Conservation (phyloP, 257 asterid species). For the Buddleja alternifolia region DNA sequence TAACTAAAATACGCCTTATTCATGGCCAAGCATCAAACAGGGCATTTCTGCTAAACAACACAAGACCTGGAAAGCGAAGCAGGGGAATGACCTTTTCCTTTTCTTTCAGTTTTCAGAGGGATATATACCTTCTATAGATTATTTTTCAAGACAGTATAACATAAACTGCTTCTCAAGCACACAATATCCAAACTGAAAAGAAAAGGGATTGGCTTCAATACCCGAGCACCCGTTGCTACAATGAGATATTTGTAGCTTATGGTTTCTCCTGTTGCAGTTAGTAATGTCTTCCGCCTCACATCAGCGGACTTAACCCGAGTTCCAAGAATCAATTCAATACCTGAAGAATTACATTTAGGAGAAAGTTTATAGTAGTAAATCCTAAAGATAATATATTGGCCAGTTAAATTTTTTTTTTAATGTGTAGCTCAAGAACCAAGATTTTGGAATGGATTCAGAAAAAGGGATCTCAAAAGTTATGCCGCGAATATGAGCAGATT, state of each 20-base stretch:
- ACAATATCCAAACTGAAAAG: slow-evolving; percentile 17
- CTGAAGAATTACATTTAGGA: slow-evolving; percentile 40
- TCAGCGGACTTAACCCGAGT: slow-evolving; percentile 84
- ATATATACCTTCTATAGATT: no score
- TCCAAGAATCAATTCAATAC: slow-evolving; percentile 87
- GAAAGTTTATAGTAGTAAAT: slow-evolving; percentile 19
- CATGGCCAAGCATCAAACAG: slow-evolving; percentile 12
- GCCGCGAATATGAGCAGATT: not conserved
- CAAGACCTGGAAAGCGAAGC: not conserved
- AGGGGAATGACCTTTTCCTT: not conserved
- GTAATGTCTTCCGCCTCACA: slow-evolving; percentile 76
- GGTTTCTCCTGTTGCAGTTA: slow-evolving; percentile 84
- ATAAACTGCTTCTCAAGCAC: slow-evolving; percentile 26
- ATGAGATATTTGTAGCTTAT: slow-evolving; percentile 87
- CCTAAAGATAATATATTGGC: slow-evolving; percentile 11
- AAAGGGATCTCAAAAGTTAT: not conserved
- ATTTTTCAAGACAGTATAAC: slow-evolving; percentile 12
- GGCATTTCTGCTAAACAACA: not conserved
- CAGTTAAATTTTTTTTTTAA: no score
- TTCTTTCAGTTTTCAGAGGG: not conserved
- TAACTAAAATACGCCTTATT: not conserved
- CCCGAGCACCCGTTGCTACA: slow-evolving; percentile 97
- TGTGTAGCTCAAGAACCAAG: not conserved
- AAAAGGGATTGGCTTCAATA: slow-evolving; percentile 47
- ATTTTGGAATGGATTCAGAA: not conserved